Base-by-base conservation (phyloP, 352 stramenopile genomes). In the Phytophthora pseudosyringae region DNA sequence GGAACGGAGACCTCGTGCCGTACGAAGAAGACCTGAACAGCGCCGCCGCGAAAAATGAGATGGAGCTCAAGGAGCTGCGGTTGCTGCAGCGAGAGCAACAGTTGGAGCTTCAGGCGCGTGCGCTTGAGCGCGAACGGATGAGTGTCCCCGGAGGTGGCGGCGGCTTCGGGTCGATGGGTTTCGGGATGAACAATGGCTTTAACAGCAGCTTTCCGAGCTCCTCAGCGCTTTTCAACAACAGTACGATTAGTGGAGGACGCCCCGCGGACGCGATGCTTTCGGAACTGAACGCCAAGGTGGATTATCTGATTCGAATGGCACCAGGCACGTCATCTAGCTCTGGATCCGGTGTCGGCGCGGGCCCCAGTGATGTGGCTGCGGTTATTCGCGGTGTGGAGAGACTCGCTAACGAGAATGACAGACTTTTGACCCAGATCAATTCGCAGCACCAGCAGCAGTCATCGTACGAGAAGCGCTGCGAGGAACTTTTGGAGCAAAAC, bases 371-470 rank as follows among this genome's bases (percentile, higher is more conserved):
- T 59, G 85, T 90, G 5, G 54, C 71, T 38, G 68, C 75, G 7
- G 81, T 91, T 11, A 69, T 94, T 57, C 81, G 81, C 52, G 86
- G 86, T 31, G 83, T 94, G 2, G 86, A 94, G 45, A 76, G 86
- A 5, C 77, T 94, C 31, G 86, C 81, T 12, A 57, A 56, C 7
- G 86, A 94, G 44, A 94, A 94, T 51, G 86, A 94, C 33, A 76
- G 86, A 1, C 73, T 94, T 25, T 65, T 92, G 33, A 71, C 79
- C 0, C 86, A 94, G 57, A 88, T 94, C 29, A 89, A 90, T 62
- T 81, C 81, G n/a, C 86, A 94, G 39, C 88, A 83, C 32, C 81
- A 92, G 62, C 83, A 91, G 47, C 88, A 91, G 53, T 64, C 67
- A 13, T 73, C 79, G 21, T 91, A 89, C 45, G 86, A 94, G 51